Evolutionary conservation across 352 stramenopile genomes (phyloP), one percentile per base, ranked within the genome.

Genomic region (Pythium brachiatum): DNA sequence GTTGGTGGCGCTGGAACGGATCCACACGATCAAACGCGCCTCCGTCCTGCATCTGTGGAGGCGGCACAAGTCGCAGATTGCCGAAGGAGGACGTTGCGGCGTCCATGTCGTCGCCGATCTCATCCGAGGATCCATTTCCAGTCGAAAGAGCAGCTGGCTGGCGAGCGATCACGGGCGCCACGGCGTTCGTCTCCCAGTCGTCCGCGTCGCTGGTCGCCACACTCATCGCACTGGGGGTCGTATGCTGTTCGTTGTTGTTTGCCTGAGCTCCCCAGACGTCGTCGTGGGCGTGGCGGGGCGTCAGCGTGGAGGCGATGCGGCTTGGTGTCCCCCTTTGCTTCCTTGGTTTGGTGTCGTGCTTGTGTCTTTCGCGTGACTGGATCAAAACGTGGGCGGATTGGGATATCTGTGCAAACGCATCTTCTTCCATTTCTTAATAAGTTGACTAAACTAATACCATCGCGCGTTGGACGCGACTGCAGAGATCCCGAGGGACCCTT

Each of bases 11-110:
- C 18, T 60, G 55, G 41, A 57, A 64, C 16, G 38, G 47, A 15
- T 62, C 51, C 7, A 43, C n/a, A 25, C 58, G 59, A 18, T 82
- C 73, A 36, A 87, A 92, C 13, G 68, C 72, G 0, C 77, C 82
- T 34, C 77, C 82, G 38, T 89, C 68, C 26, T 92, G 79, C 0
- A 62, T 3, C 0, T 52, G 46, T 13, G 62, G 66, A 4, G 73
- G 70, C 20, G 79, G 60, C 44, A 83, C 43, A 54, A 88, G 62
- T 9, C 68, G 73, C 51, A 91, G 59, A 7, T 60, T 36, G 1
- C 75, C 59, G 29, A 89, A 67, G 11, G 78, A 66, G 2, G 62
- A 34, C 15, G 67, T 58, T 0, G 73, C 68, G 41, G 34, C 56
- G 25, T 60, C 55, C 21, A 47, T 29, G 52, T 41, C 66, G 12